phyloP scores from a whole-genome alignment of 768 basidiomycete species.

The Lentinus brumalis region DNA sequence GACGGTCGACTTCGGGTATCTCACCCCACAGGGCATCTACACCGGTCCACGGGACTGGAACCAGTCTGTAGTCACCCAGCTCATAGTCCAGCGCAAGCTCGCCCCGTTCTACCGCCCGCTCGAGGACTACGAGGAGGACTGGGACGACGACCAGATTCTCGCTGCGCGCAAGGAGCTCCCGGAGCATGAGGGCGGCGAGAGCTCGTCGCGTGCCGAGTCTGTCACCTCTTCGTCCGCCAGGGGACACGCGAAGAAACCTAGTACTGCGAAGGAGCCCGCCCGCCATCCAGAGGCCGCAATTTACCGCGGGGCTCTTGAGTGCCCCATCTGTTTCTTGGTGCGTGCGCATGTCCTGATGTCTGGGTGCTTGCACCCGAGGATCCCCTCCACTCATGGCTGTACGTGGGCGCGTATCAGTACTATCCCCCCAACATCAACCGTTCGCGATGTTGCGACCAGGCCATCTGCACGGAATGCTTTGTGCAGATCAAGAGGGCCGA shows the following conservation, averaged over 20 bases:
- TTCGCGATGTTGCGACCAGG: slow-evolving; percentile 97
- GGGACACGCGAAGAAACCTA: slow-evolving; percentile 55
- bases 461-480: slow-evolving; percentile 98
- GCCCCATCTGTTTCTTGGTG: slow-evolving; percentile 97
- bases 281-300: slow-evolving; percentile 74
- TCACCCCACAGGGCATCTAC: slow-evolving; percentile 86
- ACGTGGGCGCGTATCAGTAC: slow-evolving; percentile 55
- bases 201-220: slow-evolving; percentile 47
- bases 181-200: slow-evolving; percentile 48
- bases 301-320: slow-evolving; percentile 86
- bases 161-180: slow-evolving; percentile 71
- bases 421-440: slow-evolving; percentile 97
- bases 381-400: slow-evolving; percentile 26
- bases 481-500: slow-evolving; percentile 98
- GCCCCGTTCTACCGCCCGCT: slow-evolving; percentile 97
- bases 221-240: slow-evolving; percentile 36
- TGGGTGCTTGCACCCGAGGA: too few species aligned
- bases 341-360: slow-evolving; percentile 34
- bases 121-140: slow-evolving; percentile 87
- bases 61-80: slow-evolving; percentile 79
- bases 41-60: slow-evolving; percentile 88
- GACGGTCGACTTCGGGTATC: slow-evolving; percentile 79
- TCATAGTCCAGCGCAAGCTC: slow-evolving; percentile 85
- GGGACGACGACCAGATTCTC: slow-evolving; percentile 88
- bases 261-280: slow-evolving; percentile 61